phyloP scores from a whole-genome alignment of 208 protist genomes.

The Leishmania gerbilli region DNA sequence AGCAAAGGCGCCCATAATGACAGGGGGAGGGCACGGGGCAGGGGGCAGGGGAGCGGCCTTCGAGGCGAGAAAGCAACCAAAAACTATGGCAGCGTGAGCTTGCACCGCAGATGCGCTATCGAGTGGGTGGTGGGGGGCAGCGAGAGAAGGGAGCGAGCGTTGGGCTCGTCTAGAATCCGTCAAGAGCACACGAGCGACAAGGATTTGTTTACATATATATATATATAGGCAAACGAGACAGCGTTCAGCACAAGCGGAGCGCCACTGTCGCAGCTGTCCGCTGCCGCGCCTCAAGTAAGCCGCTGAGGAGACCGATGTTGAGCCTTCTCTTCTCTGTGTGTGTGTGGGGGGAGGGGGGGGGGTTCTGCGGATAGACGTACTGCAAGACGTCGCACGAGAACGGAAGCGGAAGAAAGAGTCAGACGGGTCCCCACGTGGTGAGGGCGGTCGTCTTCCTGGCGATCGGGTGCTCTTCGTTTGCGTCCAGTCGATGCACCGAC shows the following conservation, averaged over 20 bases:
- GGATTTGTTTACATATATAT: too few species aligned
- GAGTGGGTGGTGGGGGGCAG: background rate
- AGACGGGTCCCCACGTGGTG: background rate
- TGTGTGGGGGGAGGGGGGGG: background rate
- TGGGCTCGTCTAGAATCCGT: background rate
- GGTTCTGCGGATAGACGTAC: background rate
- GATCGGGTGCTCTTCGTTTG: background rate
- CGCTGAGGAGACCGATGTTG: background rate
- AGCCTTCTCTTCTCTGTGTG: background rate
- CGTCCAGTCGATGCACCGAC: background rate
- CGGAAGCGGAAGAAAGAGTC: background rate
- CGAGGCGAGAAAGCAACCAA: background rate
- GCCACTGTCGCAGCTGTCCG: background rate
- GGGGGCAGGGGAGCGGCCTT: background rate
- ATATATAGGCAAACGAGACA: background rate
- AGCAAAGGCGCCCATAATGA: slow-evolving; percentile 60
- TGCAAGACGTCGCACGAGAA: background rate
- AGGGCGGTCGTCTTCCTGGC: background rate
- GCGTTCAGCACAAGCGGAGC: background rate
- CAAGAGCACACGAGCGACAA: background rate
- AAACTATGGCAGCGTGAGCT: background rate
- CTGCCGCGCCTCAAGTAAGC: background rate
- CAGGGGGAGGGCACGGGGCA: background rate
- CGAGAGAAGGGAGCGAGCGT: background rate
- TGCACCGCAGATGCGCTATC: background rate